These are phyloP conservation scores for Russula ochroleuca DNA, from an alignment of 768 basidiomycete species.

Conservation along the genomic window DNA sequence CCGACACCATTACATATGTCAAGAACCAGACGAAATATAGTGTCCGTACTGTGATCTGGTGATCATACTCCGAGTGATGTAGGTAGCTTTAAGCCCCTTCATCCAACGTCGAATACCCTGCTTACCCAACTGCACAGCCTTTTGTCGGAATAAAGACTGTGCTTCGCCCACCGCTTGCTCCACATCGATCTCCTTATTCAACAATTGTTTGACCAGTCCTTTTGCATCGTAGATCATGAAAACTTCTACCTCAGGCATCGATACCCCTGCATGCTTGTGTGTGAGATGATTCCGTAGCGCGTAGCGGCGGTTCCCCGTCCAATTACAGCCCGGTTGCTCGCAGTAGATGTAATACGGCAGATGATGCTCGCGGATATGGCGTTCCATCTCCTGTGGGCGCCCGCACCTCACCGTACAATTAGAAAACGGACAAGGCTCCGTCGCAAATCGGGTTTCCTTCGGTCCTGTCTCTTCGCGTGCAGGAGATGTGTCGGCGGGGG, in stretches of 20 bases:
- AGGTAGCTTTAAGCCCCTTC: background rate
- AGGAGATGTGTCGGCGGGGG: background rate
- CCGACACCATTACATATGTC: background rate
- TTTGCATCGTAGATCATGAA: slow-evolving; percentile 9
- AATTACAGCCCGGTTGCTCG: background rate
- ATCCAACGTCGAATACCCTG: background rate
- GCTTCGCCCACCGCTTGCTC: background rate
- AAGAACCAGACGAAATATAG: background rate
- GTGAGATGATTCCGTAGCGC: background rate
- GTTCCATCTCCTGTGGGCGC: background rate
- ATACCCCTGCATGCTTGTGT: background rate
- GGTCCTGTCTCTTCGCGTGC: background rate
- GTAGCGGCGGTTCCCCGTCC: background rate
- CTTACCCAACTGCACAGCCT: background rate
- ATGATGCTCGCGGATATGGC: slow-evolving; percentile 3
- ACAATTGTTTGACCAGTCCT: background rate
- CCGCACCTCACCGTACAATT: background rate
- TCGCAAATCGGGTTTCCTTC: background rate
- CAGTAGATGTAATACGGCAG: background rate
- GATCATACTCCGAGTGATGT: background rate
- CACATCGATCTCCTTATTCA: background rate
- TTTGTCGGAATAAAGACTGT: background rate
- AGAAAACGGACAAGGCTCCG: background rate
- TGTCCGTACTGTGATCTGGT: too few relatives aligned
- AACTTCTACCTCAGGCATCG: background rate